Evolutionary conservation across 352 stramenopile genomes (phyloP), one percentile per base, ranked within the genome.

Genomic region (Aphanomyces euteiches): DNA sequence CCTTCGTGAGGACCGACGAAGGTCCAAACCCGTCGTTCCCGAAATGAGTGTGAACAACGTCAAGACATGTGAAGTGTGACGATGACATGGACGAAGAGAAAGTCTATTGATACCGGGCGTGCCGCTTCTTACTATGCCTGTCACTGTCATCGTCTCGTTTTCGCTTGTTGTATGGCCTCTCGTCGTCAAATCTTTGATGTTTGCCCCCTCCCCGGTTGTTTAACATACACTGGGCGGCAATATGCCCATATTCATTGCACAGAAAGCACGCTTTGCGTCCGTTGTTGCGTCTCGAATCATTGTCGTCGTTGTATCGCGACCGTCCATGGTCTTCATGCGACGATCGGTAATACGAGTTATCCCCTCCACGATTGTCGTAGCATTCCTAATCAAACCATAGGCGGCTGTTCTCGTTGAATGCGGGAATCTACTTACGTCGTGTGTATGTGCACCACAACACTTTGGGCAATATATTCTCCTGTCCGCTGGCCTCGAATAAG

Each of bases 401-500:
- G 15, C 17, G 21, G 60, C 21, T 17, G 38, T 19, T 56, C 38
- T 54, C 36, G n/a, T 41, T 69, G 37, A 28, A 28, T 28, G 28
- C 28, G 28, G 28, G 28, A 2, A 28, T 28, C 28, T 28, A 28
- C 28, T 28, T 74, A 81, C 77, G 8, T 60, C 68, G 17, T 90
- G 65, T 38, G 74, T 65, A 66, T 93, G 86, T 39, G 86, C 86
- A 40, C 79, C 78, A 0, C 77, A 72, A 57, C 86, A 93, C 65
- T 89, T 74, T 4, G 84, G 73, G 67, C 86, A 93, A 57, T 89
- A 93, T n/a, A 87, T 69, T 38, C 77, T 74, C 73, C 84, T 79
- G 66, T 92, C 84, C 19, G 83, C 80, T 56, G 86, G 84, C 47
- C 82, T 78, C 0, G 84, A 80, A 53, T 92, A 67, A 0, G 86